Percentiles rank a stretch among this genome's conserved stretches.
Conservation (phyloP, 1,284 basidiomycete species). For the Ganoderma leucocontextum region DNA sequence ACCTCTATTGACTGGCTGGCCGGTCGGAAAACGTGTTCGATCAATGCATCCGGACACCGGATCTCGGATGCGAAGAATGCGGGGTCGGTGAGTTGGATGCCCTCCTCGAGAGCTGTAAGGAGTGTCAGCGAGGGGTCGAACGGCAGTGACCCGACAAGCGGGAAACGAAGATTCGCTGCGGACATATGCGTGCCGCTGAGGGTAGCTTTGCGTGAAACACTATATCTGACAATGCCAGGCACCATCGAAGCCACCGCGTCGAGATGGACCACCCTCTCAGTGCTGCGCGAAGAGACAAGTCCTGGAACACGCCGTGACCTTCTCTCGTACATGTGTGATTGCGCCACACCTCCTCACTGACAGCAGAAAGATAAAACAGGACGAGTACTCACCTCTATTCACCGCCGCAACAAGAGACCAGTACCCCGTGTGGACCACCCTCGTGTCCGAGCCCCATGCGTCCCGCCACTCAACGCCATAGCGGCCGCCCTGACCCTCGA, state of each 20-base stretch:
- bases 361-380: not conserved
- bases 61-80: slow-evolving; percentile 73
- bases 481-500: slow-evolving; percentile 59
- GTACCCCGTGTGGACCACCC: slow-evolving; percentile 74
- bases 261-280: no score
- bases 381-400: slow-evolving; percentile 65
- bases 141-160: not conserved
- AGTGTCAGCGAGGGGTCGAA: not conserved
- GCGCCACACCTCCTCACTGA: not conserved
- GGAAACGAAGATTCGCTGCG: no score
- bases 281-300: not conserved
- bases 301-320: no score
- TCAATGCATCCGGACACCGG: slow-evolving; percentile 69
- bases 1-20: slow-evolving; percentile 63
- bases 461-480: slow-evolving; percentile 80
- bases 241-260: no score
- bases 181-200: not conserved
- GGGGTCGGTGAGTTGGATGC: slow-evolving; percentile 79
- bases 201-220: not conserved
- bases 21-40: slow-evolving; percentile 72
- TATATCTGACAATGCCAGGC: not conserved
- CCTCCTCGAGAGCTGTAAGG: slow-evolving; percentile 63
- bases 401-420: slow-evolving; percentile 84
- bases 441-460: slow-evolving; percentile 64
- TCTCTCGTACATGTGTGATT: not conserved